Evolutionary conservation across 1,284 basidiomycete species (phyloP).

Genomic region (Fomitopsis schrenkii): DNA sequence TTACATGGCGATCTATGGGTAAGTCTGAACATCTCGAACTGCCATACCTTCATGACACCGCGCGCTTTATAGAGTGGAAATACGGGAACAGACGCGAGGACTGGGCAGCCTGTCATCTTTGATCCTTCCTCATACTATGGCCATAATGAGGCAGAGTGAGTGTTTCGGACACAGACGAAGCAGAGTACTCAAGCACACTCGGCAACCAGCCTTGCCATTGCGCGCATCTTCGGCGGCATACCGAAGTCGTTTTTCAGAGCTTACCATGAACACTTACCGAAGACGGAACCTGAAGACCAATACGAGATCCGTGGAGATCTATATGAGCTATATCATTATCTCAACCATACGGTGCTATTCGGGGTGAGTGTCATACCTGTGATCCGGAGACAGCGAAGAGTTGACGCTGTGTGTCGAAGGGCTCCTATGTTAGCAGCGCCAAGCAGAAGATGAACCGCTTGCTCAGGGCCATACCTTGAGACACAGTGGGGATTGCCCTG

Average conservation of each 20-base stretch:
- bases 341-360: slow-evolving; percentile 79
- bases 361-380: slow-evolving; percentile 44
- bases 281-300: slow-evolving; percentile 63
- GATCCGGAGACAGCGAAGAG: not conserved
- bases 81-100: slow-evolving; percentile 52
- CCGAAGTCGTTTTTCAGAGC: slow-evolving; percentile 64
- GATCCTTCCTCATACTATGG: slow-evolving; percentile 84
- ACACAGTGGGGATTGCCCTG: not conserved
- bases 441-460: slow-evolving; percentile 52
- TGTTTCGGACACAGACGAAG: slow-evolving; percentile 2
- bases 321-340: slow-evolving; percentile 85
- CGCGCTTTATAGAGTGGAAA: slow-evolving; percentile 58
- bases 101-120: slow-evolving; percentile 67
- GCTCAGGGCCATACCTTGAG: slow-evolving; percentile 28
- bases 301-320: slow-evolving; percentile 69
- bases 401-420: slow-evolving; percentile 32
- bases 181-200: not conserved
- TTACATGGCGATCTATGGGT: slow-evolving; percentile 89
- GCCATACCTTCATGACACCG: not conserved
- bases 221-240: slow-evolving; percentile 83
- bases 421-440: slow-evolving; percentile 53
- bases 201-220: slow-evolving; percentile 67
- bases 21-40: slow-evolving; percentile 23
- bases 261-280: slow-evolving; percentile 70
- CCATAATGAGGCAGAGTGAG: slow-evolving; percentile 85